Percentiles rank a stretch among this genome's conserved stretches.
These are phyloP conservation scores for Fallopia convolvulus DNA, from an alignment of 148 eudicot genomes.

Conservation along the genomic window DNA sequence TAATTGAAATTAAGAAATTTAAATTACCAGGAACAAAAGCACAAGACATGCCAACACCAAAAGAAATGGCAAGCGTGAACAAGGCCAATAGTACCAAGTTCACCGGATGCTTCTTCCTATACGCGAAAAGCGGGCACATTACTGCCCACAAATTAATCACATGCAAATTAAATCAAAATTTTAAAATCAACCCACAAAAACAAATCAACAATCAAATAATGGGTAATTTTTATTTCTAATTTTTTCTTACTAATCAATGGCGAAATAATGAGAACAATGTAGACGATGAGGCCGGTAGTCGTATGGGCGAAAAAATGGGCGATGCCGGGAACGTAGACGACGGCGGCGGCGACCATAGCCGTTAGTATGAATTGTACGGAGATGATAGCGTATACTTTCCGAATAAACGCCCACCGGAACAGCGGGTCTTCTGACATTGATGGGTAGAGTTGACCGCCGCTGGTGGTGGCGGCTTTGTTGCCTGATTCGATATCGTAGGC, in stretches of 20 bases:
- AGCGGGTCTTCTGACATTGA: conserved; percentile 34
- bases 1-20: not conserved
- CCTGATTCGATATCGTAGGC: conserved; percentile 13
- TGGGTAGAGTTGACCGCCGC: conserved; percentile 30
- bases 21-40: conserved; percentile 6
- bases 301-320: conserved; percentile 20
- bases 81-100: conserved; percentile 2
- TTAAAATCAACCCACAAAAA: not conserved
- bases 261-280: conserved; percentile 23
- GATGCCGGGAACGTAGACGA: conserved; percentile 22
- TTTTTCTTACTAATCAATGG: conserved; percentile 29
- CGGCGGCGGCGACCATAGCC: conserved; percentile 25
- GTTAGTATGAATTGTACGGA: conserved; percentile 41
- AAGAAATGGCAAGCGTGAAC: conserved; percentile 9
- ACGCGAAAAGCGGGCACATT: conserved; percentile 10
- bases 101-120: conserved; percentile 6
- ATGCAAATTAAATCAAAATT: not conserved
- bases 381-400: conserved; percentile 48
- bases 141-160: not conserved
- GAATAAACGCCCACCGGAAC: conserved; percentile 54
- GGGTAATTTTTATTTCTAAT: too few relatives aligned
- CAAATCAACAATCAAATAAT: not conserved
- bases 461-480: not conserved
- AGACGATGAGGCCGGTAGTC: conserved; percentile 20
- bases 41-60: conserved; percentile 13